Percentiles rank a stretch among this genome's conserved stretches.
Conservation (phyloP, 305 asterid genomes). For the Solanum chacoense region DNA sequence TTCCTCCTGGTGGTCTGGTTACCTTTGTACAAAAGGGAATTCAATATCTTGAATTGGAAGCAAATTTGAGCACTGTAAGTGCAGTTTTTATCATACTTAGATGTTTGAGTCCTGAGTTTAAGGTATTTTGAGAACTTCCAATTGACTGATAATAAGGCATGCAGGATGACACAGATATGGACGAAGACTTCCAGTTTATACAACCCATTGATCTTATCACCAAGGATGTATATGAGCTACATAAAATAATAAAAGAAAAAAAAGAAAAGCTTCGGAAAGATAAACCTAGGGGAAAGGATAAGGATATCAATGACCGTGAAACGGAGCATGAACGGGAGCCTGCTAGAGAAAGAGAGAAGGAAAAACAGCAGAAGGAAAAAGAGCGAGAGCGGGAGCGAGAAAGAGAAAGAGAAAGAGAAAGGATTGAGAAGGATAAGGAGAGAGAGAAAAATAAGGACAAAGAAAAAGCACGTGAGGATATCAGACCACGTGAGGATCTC, state of each 20-base stretch:
- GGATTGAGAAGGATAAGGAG: slow-evolving; percentile 34
- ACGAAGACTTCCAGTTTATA: slow-evolving; percentile 84
- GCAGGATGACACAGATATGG: slow-evolving; percentile 80
- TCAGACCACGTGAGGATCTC: slow-evolving; percentile 44
- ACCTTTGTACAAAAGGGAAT: slow-evolving; percentile 88
- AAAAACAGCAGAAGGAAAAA: slow-evolving; percentile 52
- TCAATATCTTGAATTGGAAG: slow-evolving; percentile 88
- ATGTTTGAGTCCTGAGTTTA: slow-evolving; percentile 5
- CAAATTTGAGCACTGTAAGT: slow-evolving; percentile 63
- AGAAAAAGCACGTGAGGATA: slow-evolving; percentile 57
- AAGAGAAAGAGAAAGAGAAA: slow-evolving; percentile 34
- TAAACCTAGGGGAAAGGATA: slow-evolving; percentile 61
- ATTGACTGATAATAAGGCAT: slow-evolving; percentile 22
- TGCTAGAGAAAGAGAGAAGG: slow-evolving; percentile 63
- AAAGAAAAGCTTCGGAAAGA: slow-evolving; percentile 57
- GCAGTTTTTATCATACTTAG: slow-evolving; percentile 3
- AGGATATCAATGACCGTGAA: slow-evolving; percentile 36
- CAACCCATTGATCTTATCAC: slow-evolving; percentile 92
- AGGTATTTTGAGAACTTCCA: slow-evolving; percentile 7
- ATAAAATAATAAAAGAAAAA: slow-evolving; percentile 65
- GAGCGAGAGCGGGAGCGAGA: slow-evolving; percentile 37
- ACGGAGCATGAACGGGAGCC: slow-evolving; percentile 48
- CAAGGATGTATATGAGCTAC: slow-evolving; percentile 71
- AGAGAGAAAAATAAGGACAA: slow-evolving; percentile 50
- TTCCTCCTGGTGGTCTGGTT: slow-evolving; percentile 93